Conservation (phyloP, 768 basidiomycete genomes). For the Cubamyces lactineus region DNA sequence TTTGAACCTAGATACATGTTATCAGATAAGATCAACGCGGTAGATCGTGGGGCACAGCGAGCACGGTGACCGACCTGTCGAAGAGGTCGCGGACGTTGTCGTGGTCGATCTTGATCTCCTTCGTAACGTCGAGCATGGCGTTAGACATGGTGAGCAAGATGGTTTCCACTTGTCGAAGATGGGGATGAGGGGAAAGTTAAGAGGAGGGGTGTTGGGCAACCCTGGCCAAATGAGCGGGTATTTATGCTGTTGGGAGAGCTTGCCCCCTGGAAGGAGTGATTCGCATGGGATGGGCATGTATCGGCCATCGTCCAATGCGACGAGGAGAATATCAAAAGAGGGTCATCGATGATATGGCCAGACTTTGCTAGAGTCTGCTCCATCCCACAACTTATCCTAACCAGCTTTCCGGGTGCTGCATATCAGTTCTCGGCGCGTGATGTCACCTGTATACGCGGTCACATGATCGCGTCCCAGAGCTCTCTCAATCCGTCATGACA, state of each 20-base stretch:
- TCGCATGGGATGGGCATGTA: conserved; percentile 10
- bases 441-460: conserved; percentile 6
- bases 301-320: conserved; percentile 9
- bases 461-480: neutral
- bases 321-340: neutral
- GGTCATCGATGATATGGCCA: conserved; percentile 11
- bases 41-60: neutral
- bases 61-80: conserved; percentile 3
- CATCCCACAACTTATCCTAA: too few relatives aligned
- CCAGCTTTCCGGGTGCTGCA: neutral
- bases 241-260: conserved; percentile 5
- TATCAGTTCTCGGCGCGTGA: neutral
- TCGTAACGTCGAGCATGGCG: conserved; percentile 22
- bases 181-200: neutral
- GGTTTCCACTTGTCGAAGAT: neutral
- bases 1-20: conserved; percentile 6
- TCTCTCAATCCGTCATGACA: too few relatives aligned
- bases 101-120: conserved; percentile 32
- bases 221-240: neutral
- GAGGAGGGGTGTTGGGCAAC: neutral
- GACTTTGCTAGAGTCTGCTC: too few relatives aligned
- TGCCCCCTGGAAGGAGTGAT: neutral
- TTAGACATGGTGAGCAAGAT: neutral
- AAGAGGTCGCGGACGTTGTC: conserved; percentile 33
- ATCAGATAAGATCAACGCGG: conserved; percentile 13